Evolutionary conservation across 2,329 filamentous ascomycete genomes (phyloP), one percentile per base, ranked within the genome.

Genomic region (Bipolaris zeicola): DNA sequence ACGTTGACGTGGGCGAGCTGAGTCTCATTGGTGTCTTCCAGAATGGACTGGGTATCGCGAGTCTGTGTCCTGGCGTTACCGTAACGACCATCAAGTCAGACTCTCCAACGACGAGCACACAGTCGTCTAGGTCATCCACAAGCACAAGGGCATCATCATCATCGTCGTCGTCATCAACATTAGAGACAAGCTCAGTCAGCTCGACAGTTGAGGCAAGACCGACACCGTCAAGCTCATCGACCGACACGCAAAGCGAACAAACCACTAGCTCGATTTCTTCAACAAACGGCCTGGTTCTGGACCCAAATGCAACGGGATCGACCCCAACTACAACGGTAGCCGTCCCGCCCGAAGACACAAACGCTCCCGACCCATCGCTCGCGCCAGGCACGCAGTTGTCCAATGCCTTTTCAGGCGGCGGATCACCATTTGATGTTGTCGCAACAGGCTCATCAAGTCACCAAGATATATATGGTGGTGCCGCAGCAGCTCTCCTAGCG

Each of bases 21-120:
- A 77, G 74, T 47, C 77, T 81, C 57, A 72, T 81, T 20, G 75
- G 75, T 6, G 72, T 78, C 13, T 80, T 80, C 61, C 68, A 80
- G 50, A 65, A 66, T 13, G 75, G 75, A n/a, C 52, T 69, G 18
- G 79, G 78, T 16, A 71, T 78, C 5, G 57, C 60, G 7, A 65
- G 68, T 20, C 66, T 82, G 5, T 82, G 80, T 55, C 70, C 70
- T 5, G 73, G 75, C 28, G 69, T 74, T 6, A 50, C 50, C 8
- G 62, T 71, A 13, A 58, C 66, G 13, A 64, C 69, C 3, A 58
- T 45, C 42, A 63, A 46, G 39, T 48, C 61, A 14, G 55, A 44
- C 22, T 44, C 52, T 3, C 50, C 34, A n/a, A 41, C 34, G 28
- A 39, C 51, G 13, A 50, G 58, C n/a, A 50, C 52, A n/a, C 43